A percentile compares a stretch with the other conserved stretches of the same genome.
Evolutionary conservation across 225 moss, liverwort and hornwort genomes (phyloP).

Genomic region (Neckera pumila): DNA sequence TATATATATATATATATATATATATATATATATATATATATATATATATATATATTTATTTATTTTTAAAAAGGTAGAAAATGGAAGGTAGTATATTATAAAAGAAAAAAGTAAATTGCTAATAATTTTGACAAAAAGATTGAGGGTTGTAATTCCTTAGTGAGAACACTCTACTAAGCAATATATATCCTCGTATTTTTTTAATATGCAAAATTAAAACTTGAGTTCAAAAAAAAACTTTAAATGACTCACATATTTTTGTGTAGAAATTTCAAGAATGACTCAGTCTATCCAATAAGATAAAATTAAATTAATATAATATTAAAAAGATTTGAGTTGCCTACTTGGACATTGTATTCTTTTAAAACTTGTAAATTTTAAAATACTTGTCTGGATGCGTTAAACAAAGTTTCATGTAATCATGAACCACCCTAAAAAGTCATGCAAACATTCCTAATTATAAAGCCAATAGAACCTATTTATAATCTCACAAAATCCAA

Average conservation of each 20-base stretch:
- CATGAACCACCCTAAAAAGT: accelerated
- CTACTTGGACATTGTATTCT: neutral
- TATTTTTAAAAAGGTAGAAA: too few species aligned
- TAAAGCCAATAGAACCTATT: neutral
- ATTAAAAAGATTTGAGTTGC: neutral
- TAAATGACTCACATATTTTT: neutral
- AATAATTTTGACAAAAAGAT: neutral
- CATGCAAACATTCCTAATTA: neutral
- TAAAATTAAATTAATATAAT: neutral
- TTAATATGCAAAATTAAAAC: neutral
- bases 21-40: too few species aligned
- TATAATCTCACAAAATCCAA: neutral
- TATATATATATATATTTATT: too few species aligned
- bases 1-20: too few species aligned
- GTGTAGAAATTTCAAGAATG: neutral
- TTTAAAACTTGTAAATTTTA: neutral
- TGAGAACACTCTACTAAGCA: neutral
- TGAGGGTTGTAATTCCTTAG: neutral
- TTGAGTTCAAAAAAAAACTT: neutral
- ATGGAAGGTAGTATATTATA: neutral
- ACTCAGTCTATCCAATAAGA: neutral
- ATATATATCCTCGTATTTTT: neutral
- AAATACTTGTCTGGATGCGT: accelerated
- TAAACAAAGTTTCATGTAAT: neutral
- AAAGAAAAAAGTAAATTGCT: neutral